phyloP scores from a whole-genome alignment of 306 rosid genomes.

The Dalbergia cultrata region DNA sequence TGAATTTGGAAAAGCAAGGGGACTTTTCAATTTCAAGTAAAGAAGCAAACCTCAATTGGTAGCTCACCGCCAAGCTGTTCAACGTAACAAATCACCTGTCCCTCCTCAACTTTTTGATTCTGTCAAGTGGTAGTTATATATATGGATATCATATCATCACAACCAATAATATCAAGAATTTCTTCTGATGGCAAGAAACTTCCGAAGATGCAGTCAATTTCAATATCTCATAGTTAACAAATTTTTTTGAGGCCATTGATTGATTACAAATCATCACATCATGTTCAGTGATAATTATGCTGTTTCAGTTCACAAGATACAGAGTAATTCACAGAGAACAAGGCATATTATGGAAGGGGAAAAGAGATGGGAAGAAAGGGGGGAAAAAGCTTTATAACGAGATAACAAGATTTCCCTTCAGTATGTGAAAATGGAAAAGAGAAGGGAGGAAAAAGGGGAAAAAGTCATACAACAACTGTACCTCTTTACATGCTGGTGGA shows the following conservation, averaged over 20 bases:
- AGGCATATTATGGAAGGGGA: too few relatives aligned
- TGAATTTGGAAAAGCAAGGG: neutral
- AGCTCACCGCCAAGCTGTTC: constrained; percentile 88
- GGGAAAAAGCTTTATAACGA: neutral
- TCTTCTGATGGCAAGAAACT: neutral
- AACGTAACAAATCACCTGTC: constrained; percentile 83
- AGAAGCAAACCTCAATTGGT: constrained; percentile 78
- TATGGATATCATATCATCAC: neutral
- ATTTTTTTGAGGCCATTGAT: neutral
- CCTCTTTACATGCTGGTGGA: constrained; percentile 88
- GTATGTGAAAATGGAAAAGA: neutral
- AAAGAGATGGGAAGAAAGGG: too few relatives aligned
- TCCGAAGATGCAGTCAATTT: neutral
- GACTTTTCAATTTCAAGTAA: constrained; percentile 4
- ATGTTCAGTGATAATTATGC: neutral
- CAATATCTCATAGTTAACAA: neutral
- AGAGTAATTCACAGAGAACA: neutral
- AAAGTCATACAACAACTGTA: constrained; percentile 36
- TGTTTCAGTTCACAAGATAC: neutral
- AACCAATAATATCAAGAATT: neutral
- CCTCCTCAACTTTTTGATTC: constrained; percentile 85
- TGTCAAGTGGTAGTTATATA: constrained; percentile 43
- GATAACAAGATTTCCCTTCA: constrained; percentile 30
- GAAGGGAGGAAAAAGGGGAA: constrained; percentile 3
- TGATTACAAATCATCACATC: neutral